These are phyloP conservation scores for Xerocomellus intermedius DNA, from an alignment of 768 basidiomycete genomes.

Conservation along the genomic window DNA sequence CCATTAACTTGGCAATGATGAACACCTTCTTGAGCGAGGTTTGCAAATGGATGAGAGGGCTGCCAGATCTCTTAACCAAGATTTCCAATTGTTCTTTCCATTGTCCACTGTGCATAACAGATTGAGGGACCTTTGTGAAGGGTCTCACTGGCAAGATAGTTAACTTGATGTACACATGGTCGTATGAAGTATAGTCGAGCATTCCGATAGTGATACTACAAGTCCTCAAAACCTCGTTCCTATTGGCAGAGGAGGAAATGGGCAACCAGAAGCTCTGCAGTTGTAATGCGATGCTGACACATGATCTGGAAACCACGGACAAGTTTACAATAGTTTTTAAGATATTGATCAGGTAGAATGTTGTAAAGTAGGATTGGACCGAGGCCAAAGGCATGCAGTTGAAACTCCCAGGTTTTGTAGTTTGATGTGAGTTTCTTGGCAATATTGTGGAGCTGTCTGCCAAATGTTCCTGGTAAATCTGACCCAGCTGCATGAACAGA, in stretches of 20 bases:
- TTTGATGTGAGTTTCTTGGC: constrained; percentile 21
- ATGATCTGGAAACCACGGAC: not conserved
- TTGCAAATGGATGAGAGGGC: too few species aligned
- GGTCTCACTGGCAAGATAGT: not conserved
- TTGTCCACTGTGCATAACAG: not conserved
- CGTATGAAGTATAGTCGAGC: not conserved
- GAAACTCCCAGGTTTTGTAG: constrained; percentile 27
- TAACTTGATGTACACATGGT: not conserved
- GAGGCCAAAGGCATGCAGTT: constrained; percentile 14
- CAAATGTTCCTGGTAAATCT: constrained; percentile 18
- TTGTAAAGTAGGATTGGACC: constrained; percentile 14
- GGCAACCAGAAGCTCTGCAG: not conserved
- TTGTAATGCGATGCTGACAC: not conserved
- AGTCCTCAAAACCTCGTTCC: not conserved
- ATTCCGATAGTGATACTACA: not conserved
- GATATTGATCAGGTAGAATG: constrained; percentile 12
- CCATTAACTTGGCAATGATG: too few species aligned
- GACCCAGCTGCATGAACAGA: not conserved
- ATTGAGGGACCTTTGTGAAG: not conserved
- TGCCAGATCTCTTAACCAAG: too few species aligned
- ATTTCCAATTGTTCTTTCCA: too few species aligned
- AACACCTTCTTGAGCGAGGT: too few species aligned
- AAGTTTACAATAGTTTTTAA: not conserved
- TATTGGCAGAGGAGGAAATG: not conserved
- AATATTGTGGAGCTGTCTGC: constrained; percentile 13